Conservation (phyloP, 331 rosid species). For the Spiraea crenata region DNA sequence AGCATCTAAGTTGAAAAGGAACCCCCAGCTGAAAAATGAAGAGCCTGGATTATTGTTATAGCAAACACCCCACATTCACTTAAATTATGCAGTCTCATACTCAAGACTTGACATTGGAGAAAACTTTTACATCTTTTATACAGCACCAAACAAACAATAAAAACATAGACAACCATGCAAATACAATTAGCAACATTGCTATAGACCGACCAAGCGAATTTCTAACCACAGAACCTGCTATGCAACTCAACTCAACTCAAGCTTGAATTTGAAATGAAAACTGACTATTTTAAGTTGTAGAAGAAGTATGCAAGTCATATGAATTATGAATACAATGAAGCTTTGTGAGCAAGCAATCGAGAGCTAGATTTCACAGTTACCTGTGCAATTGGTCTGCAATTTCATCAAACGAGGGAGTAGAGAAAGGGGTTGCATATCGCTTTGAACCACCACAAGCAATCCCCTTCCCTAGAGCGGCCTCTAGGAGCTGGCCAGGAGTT, state of each 20-base stretch:
- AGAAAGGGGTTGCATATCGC: slow-evolving; percentile 84
- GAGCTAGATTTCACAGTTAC: slow-evolving; percentile 32
- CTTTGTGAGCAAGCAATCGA: no score
- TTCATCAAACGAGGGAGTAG: slow-evolving; percentile 76
- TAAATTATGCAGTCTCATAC: background rate
- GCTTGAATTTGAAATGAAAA: background rate
- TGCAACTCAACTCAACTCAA: background rate
- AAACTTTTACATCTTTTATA: background rate
- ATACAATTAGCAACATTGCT: background rate
- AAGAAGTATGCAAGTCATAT: background rate
- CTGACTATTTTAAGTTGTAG: background rate
- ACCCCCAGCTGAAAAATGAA: background rate
- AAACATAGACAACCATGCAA: background rate
- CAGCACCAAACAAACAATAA: background rate
- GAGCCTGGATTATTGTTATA: background rate
- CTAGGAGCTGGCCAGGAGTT: slow-evolving; percentile 97
- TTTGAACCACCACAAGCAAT: slow-evolving; percentile 65
- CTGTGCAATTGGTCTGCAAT: slow-evolving; percentile 90
- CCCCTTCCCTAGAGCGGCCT: slow-evolving; percentile 96
- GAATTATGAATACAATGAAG: no score
- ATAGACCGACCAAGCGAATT: background rate
- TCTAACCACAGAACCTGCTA: background rate
- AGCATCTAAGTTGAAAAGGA: background rate
- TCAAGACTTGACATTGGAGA: background rate
- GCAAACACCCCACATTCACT: background rate